Percentiles rank a stretch among this genome's conserved stretches.
These are phyloP conservation scores for Fusarium drepaniforme DNA, from an alignment of 2,329 filamentous ascomycete species.

Conservation along the genomic window DNA sequence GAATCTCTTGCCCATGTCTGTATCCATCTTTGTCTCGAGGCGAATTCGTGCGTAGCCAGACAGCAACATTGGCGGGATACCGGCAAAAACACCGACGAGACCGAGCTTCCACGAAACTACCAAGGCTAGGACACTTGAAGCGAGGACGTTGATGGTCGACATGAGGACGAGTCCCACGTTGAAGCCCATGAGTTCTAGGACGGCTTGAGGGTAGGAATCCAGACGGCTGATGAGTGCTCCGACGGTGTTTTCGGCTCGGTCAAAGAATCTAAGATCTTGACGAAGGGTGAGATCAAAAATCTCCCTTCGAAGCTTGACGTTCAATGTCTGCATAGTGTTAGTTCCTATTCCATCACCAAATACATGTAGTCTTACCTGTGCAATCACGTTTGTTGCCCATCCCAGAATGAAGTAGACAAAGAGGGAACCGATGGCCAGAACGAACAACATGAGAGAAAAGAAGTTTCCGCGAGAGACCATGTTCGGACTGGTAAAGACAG, in stretches of 20 bases:
- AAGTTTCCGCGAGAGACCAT: conserved; percentile 59
- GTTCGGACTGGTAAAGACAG: conserved; percentile 46
- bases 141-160: conserved; percentile 49
- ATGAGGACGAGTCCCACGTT: conserved; percentile 53
- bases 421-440: conserved; percentile 57
- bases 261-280: conserved; percentile 54
- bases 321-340: neutral
- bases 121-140: conserved; percentile 55
- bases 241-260: conserved; percentile 52
- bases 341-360: neutral
- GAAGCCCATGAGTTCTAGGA: conserved; percentile 55
- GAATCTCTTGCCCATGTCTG: conserved; percentile 45
- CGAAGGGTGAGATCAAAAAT: conserved; percentile 10
- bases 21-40: conserved; percentile 53
- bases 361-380: conserved; percentile 6
- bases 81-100: conserved; percentile 57
- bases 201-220: conserved; percentile 50
- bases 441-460: conserved; percentile 65
- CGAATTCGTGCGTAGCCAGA: conserved; percentile 51
- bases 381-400: conserved; percentile 46
- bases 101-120: conserved; percentile 60
- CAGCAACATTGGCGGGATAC: conserved; percentile 49
- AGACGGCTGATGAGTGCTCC: conserved; percentile 50
- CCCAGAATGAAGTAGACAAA: conserved; percentile 56
- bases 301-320: conserved; percentile 8